Conservation (phyloP, 2,329 filamentous ascomycete species). For the Venturia asperata region DNA sequence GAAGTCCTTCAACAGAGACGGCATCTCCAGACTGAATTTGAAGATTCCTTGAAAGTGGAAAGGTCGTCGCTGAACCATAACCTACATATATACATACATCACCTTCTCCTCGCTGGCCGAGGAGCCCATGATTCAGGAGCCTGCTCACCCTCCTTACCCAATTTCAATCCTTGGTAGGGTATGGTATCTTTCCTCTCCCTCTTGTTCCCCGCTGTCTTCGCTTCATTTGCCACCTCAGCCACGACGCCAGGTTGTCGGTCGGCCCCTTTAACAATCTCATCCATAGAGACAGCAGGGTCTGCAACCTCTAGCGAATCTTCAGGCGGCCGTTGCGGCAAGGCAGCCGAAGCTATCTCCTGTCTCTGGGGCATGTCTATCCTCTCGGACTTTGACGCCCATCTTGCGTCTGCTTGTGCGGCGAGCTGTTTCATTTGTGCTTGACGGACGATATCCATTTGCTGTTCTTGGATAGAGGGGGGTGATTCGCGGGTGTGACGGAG, state of each 20-base stretch:
- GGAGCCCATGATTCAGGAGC: conserved; percentile 43
- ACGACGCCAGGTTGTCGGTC: conserved; percentile 17
- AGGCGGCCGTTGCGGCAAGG: background rate
- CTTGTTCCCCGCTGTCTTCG: conserved; percentile 30
- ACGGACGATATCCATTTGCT: conserved; percentile 49
- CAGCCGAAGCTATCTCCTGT: background rate
- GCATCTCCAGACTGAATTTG: background rate
- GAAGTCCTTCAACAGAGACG: background rate
- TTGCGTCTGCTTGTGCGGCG: conserved; percentile 52
- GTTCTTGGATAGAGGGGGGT: conserved; percentile 52
- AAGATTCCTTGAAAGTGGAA: background rate
- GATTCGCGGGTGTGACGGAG: conserved; percentile 53
- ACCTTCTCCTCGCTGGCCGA: conserved; percentile 31
- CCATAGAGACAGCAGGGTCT: background rate
- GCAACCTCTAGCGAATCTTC: conserved; percentile 9
- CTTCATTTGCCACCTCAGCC: conserved; percentile 16
- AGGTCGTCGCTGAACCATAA: background rate
- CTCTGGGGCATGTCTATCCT: conserved; percentile 41
- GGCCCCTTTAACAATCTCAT: conserved; percentile 19
- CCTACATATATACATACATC: conserved; percentile 1
- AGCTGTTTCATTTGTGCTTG: conserved; percentile 54
- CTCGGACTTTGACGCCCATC: conserved; percentile 54
- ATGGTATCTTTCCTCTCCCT: conserved; percentile 35
- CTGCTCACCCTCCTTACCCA: conserved; percentile 35
- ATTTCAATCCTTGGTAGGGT: conserved; percentile 31